Conservation (phyloP, 169 alveolate genomes). For the Cyclospora cayetanensis region DNA sequence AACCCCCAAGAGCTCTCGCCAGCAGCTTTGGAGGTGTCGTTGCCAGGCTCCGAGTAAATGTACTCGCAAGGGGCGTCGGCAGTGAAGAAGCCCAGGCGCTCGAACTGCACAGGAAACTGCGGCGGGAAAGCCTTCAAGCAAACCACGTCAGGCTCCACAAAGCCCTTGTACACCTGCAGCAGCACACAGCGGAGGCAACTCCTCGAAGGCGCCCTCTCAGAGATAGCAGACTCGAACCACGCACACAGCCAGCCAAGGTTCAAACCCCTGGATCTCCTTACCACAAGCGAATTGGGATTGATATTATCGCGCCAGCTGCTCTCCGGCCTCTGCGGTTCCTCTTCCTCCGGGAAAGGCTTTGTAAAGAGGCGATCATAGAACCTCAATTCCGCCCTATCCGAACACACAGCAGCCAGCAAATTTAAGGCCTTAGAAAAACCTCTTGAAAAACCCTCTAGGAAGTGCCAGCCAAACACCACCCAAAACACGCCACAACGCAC, state of each 20-base stretch:
- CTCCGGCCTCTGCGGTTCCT: slow-evolving; percentile 73
- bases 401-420: too few species aligned
- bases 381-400: slow-evolving; percentile 80
- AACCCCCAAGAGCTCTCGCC: not conserved
- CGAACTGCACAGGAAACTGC: slow-evolving; percentile 81
- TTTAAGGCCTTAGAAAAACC: too few species aligned
- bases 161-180: slow-evolving; percentile 52
- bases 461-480: too few species aligned
- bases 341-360: slow-evolving; percentile 85
- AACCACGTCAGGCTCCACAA: slow-evolving; percentile 41
- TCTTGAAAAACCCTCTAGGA: too few species aligned
- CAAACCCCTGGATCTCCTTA: not conserved
- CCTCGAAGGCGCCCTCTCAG: not conserved
- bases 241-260: not conserved
- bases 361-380: slow-evolving; percentile 86
- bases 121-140: slow-evolving; percentile 4
- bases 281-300: slow-evolving; percentile 81
- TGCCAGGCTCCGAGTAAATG: slow-evolving; percentile 75
- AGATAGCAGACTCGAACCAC: not conserved
- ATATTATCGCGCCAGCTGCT: slow-evolving; percentile 83
- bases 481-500: too few species aligned
- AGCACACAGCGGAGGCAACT: not conserved
- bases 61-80: slow-evolving; percentile 76
- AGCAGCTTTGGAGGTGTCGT: not conserved
- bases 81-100: slow-evolving; percentile 87